These are phyloP conservation scores for Emmonsiellopsis sp. DNA, from an alignment of 2,329 filamentous ascomycete genomes.

Conservation along the genomic window DNA sequence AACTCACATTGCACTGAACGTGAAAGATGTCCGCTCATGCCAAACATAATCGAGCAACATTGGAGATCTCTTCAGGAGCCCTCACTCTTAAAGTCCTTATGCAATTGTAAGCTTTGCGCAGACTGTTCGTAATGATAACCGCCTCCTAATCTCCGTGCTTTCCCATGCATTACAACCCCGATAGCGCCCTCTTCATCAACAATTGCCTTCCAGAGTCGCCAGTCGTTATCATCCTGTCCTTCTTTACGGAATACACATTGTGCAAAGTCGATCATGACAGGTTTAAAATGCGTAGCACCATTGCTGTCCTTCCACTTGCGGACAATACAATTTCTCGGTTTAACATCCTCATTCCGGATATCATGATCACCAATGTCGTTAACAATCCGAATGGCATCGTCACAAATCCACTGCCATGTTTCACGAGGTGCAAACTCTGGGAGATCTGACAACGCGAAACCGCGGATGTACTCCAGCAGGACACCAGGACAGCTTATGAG, in stretches of 20 bases:
- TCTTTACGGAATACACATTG: slow-evolving; percentile 10
- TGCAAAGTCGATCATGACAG: slow-evolving; percentile 13
- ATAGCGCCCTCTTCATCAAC: slow-evolving; percentile 16
- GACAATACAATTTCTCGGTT: slow-evolving; percentile 13
- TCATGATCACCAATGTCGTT: slow-evolving; percentile 10
- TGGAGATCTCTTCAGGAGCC: not conserved
- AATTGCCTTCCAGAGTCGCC: slow-evolving; percentile 8
- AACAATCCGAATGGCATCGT: slow-evolving; percentile 15
- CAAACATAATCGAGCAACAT: too few relatives aligned
- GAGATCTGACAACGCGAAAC: slow-evolving; percentile 11
- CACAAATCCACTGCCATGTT: slow-evolving; percentile 13
- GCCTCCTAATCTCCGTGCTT: slow-evolving; percentile 8
- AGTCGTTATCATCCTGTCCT: slow-evolving; percentile 10
- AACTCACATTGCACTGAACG: too few relatives aligned
- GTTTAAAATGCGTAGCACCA: slow-evolving; percentile 2
- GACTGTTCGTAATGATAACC: slow-evolving; percentile 14
- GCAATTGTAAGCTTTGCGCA: slow-evolving; percentile 1
- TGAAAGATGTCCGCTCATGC: too few relatives aligned
- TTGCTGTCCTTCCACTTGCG: not conserved
- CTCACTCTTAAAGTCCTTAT: slow-evolving; percentile 6
- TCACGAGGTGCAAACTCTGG: slow-evolving; percentile 6
- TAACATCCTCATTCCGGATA: slow-evolving; percentile 16
- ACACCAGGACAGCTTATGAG: slow-evolving; percentile 10
- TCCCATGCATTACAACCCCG: slow-evolving; percentile 11
- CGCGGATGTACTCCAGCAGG: slow-evolving; percentile 13